Base-by-base conservation (phyloP, 495 filamentous ascomycete species). In the Penicillium lividum region DNA sequence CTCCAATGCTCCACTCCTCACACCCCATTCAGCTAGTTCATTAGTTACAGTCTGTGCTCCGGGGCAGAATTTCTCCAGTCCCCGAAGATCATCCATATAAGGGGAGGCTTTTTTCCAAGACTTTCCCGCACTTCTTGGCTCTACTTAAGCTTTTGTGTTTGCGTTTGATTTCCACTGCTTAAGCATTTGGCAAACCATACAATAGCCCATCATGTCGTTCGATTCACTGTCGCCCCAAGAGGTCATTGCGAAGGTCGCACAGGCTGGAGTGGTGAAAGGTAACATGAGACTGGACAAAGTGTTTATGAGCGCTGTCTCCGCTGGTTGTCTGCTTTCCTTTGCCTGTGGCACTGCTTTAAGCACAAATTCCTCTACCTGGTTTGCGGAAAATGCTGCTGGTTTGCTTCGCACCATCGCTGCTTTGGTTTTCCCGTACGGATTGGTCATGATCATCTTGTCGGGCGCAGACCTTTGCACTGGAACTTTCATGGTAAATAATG, bases 391-490 rank as follows among this genome's bases (percentile, higher is more conserved):
- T 64, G 84, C 84, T 6, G 77, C 80, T 0, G 84, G 85, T 2
- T 66, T 87, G 45, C 80, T 88, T 43, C 77, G 82, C 10, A 83
- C 78, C 2, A 75, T 86, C 50, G 68, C 74, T 27, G 80, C 81
- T 2, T 57, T 84, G 43, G 73, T 86, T 27, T 87, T 87, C 56
- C 84, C 83, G 1, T 78, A 82, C 45, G 84, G 84, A 3, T 69
- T 86, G 65, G 75, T 78, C 34, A 80, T 85, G 75, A 83, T 86
- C 48, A 75, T 87, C 31, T 62, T 86, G n/a, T 84, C 78, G 1
- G 82, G 84, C 1, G 76, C 79, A 2, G 84, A 87, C 61, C 76
- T 86, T 9, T 86, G 80, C 54, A 87, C 84, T 4, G 79, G 81
- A 5, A 82, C 80, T 25, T 81, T 82, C 58, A 82, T 87, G 82